A percentile compares a stretch with the other conserved stretches of the same genome.
These are phyloP conservation scores for Thelonectria olida DNA, from an alignment of 2,329 filamentous ascomycete species.

Conservation along the genomic window DNA sequence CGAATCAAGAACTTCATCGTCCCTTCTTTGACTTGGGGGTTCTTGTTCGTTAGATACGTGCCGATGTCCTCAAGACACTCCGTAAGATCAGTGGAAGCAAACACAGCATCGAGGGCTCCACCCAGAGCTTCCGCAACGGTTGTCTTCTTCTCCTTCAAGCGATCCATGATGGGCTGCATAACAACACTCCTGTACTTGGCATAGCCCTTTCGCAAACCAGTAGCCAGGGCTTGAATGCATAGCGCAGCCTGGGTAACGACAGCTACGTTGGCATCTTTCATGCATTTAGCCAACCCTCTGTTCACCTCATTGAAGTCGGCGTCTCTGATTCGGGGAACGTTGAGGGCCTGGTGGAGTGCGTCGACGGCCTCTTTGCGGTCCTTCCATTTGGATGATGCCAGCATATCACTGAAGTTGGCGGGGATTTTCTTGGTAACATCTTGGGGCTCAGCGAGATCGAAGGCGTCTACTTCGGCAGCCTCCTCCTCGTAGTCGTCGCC, in stretches of 20 bases:
- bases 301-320: constrained; percentile 87
- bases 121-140: constrained; percentile 88
- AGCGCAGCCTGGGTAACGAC: constrained; percentile 94
- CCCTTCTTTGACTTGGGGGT: constrained; percentile 96
- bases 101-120: constrained; percentile 79
- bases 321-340: constrained; percentile 92
- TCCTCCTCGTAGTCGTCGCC: constrained; percentile 61
- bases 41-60: constrained; percentile 89
- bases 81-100: constrained; percentile 72
- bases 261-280: constrained; percentile 98
- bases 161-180: constrained; percentile 91
- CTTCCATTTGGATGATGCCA: constrained; percentile 97
- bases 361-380: constrained; percentile 96
- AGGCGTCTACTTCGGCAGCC: constrained; percentile 76
- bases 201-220: constrained; percentile 82
- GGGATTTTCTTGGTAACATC: constrained; percentile 86
- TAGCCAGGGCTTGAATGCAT: constrained; percentile 89
- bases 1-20: constrained; percentile 93
- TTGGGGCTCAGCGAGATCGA: constrained; percentile 85
- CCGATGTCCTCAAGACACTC: constrained; percentile 94
- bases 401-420: constrained; percentile 80
- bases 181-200: constrained; percentile 82
- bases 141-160: constrained; percentile 96
- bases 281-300: constrained; percentile 87
- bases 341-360: constrained; percentile 77